Percentiles rank a stretch among this genome's conserved stretches.
Evolutionary conservation across 1,139 yeast genomes (phyloP).

Genomic region (Insectozyma bohioensis): DNA sequence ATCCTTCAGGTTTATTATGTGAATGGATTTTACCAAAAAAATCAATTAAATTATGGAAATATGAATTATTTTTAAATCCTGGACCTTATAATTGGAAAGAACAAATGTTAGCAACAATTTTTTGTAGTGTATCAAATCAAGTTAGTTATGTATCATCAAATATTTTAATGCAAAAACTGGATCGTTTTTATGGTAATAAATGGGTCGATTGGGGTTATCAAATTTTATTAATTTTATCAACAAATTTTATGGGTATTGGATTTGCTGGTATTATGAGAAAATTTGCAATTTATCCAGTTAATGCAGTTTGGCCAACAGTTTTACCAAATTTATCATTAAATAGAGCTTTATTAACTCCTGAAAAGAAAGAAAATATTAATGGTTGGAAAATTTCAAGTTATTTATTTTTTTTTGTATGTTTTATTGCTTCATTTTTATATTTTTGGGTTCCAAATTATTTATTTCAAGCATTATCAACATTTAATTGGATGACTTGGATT

Average conservation of each 20-base stretch:
- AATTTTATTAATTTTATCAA: slow-evolving; percentile 44
- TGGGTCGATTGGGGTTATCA: slow-evolving; percentile 55
- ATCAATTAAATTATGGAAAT: slow-evolving; percentile 13
- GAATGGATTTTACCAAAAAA: slow-evolving; percentile 22
- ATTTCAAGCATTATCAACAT: slow-evolving; percentile 28
- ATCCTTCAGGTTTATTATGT: slow-evolving; percentile 23
- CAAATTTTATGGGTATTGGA: slow-evolving; percentile 64
- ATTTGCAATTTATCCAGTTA: slow-evolving; percentile 57
- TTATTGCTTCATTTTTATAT: slow-evolving; percentile 27
- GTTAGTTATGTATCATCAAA: slow-evolving; percentile 23
- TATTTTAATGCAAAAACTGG: slow-evolving; percentile 27
- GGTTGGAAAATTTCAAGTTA: slow-evolving; percentile 39
- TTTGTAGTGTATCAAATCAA: slow-evolving; percentile 35
- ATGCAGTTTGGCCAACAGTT: slow-evolving; percentile 57
- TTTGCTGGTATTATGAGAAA: slow-evolving; percentile 61
- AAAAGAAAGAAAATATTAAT: slow-evolving; percentile 38
- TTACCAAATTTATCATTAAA: slow-evolving; percentile 60
- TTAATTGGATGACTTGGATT: slow-evolving; percentile 43
- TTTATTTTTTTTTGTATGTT: slow-evolving; percentile 26
- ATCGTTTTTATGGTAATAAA: slow-evolving; percentile 35
- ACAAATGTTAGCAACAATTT: slow-evolving; percentile 27
- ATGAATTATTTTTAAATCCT: slow-evolving; percentile 22
- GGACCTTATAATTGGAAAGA: slow-evolving; percentile 32
- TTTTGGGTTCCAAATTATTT: slow-evolving; percentile 38
- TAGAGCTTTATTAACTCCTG: slow-evolving; percentile 48